These are phyloP conservation scores for Zygosaccharomyces kombuchaensis DNA, from an alignment of 805 yeast species.

Conservation along the genomic window DNA sequence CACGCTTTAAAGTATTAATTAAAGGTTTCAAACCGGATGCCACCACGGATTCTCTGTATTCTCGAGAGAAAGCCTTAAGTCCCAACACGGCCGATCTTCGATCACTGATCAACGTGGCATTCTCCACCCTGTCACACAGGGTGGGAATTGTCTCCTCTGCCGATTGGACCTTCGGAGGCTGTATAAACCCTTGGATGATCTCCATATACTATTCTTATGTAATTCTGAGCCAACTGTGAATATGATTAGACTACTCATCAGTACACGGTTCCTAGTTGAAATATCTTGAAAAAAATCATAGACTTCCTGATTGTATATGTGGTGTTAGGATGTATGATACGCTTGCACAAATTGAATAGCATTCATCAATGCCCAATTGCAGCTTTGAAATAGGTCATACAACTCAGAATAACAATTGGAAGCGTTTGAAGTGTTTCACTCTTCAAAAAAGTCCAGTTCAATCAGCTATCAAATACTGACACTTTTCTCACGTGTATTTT, in stretches of 20 bases:
- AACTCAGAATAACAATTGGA: not conserved
- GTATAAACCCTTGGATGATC: constrained; percentile 39
- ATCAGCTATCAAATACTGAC: too few relatives aligned
- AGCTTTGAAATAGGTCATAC: not conserved
- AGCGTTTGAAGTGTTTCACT: not conserved
- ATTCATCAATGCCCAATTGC: not conserved
- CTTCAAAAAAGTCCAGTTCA: too few relatives aligned
- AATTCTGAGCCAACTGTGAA: not conserved
- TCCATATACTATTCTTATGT: constrained; percentile 32
- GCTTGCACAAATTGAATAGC: not conserved
- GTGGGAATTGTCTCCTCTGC: constrained; percentile 86
- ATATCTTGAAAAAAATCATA: not conserved
- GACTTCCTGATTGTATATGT: not conserved
- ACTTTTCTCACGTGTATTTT: too few relatives aligned
- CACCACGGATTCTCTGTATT: constrained; percentile 84
- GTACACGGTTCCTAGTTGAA: not conserved
- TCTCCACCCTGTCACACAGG: constrained; percentile 78
- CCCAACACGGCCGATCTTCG: constrained; percentile 89
- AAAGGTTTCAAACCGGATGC: constrained; percentile 79
- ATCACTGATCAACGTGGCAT: constrained; percentile 78
- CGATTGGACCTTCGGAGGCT: constrained; percentile 48
- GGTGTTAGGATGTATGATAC: not conserved
- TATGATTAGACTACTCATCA: not conserved
- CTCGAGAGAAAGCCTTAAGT: constrained; percentile 80
- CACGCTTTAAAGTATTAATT: constrained; percentile 60